phyloP scores from a whole-genome alignment of 176 grass and related monocot genomes.

The barley (Hordeum vulgare) region MorexV3_pseudomolecules_assembly NC_058519.1:557728225-557728724 shows the following conservation, averaged over 20 bases:
- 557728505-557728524: slow-evolving; percentile 73
- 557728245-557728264: slow-evolving; percentile 53
- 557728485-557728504: slow-evolving; percentile 63
- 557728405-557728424: neutral
- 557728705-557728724: neutral
- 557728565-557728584: neutral
- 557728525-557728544: slow-evolving; percentile 47
- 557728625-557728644: slow-evolving; percentile 38
- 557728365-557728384: neutral
- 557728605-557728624: slow-evolving; percentile 30
- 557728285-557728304: slow-evolving; percentile 55
- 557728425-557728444: neutral
- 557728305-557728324: slow-evolving; percentile 55
- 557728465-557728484: slow-evolving; percentile 54
- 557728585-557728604: neutral
- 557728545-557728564: neutral
- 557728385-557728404: neutral
- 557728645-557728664: slow-evolving; percentile 44
- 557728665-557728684: slow-evolving; percentile 45
- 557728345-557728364: too few relatives aligned
- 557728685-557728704: slow-evolving; percentile 20
- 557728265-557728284: slow-evolving; percentile 66
- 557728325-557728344: slow-evolving; percentile 31
- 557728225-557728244: slow-evolving; percentile 13
- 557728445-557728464: slow-evolving; percentile 55